Percentiles rank a stretch among this genome's conserved stretches.
Evolutionary conservation across 225 moss, liverwort and hornwort species (phyloP).

Genomic region (Asterella californica): DNA sequence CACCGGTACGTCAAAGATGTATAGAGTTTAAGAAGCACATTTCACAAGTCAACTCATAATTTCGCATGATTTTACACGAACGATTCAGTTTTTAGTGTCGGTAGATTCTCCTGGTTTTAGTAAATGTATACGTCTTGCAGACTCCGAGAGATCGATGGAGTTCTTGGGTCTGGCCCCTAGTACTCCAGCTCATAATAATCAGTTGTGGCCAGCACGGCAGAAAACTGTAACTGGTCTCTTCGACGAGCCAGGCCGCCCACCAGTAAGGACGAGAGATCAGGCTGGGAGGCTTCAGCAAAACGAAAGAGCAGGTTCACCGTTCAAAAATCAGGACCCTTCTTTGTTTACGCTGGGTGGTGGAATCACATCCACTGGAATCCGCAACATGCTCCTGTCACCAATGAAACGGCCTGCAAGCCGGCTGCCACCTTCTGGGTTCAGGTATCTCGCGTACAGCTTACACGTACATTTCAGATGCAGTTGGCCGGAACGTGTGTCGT

Average conservation of each 20-base stretch:
- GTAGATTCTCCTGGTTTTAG: conserved; percentile 41
- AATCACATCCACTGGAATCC: conserved; percentile 34
- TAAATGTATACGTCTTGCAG: conserved; percentile 46
- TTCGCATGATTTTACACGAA: background rate
- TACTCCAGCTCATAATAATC: conserved; percentile 58
- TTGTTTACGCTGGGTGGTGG: conserved; percentile 43
- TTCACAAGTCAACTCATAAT: too few species aligned
- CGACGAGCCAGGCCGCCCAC: conserved; percentile 57
- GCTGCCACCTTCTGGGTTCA: conserved; percentile 37
- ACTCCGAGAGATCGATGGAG: conserved; percentile 38
- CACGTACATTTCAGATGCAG: too few species aligned
- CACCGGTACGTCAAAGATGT: too few species aligned
- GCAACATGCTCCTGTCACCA: conserved; percentile 50
- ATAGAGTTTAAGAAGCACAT: background rate
- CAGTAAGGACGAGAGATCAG: conserved; percentile 37
- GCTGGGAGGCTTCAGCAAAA: conserved; percentile 23
- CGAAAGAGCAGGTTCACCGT: conserved; percentile 34
- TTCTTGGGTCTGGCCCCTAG: conserved; percentile 47
- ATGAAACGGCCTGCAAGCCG: conserved; percentile 41
- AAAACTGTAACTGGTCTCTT: conserved; percentile 61
- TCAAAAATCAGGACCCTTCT: conserved; percentile 35
- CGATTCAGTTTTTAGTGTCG: background rate
- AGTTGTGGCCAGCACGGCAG: conserved; percentile 78
- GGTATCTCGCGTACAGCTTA: conserved; percentile 14
- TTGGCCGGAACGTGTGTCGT: too few species aligned